A percentile compares a stretch with the other conserved stretches of the same genome.
Evolutionary conservation across 106 monocot genomes (phyloP).

Genomic region (Chionographis japonica): DNA sequence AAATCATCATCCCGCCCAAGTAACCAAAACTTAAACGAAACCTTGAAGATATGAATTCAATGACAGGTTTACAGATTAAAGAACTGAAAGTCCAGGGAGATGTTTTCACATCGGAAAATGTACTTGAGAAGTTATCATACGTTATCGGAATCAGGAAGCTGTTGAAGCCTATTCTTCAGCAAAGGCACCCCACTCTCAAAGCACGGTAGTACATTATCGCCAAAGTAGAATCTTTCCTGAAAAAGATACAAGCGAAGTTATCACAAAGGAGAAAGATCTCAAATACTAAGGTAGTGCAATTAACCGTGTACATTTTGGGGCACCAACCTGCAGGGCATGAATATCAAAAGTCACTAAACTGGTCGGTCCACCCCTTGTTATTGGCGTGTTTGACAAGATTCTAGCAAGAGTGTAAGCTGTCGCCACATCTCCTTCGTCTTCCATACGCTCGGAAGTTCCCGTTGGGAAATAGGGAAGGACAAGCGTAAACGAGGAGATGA

Average conservation of each 20-base stretch:
- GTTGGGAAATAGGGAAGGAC: conserved; percentile 95
- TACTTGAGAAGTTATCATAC: conserved; percentile 24
- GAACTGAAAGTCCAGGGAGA: neutral
- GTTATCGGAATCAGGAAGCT: conserved; percentile 96
- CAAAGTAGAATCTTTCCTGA: conserved; percentile 98
- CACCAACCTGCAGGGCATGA: conserved; percentile 84
- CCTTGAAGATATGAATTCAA: too few relatives aligned
- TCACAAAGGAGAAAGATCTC: neutral
- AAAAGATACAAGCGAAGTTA: conserved; percentile 3
- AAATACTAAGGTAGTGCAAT: neutral
- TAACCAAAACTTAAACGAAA: too few relatives aligned
- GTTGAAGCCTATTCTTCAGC: conserved; percentile 81
- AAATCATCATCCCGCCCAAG: too few relatives aligned
- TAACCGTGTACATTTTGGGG: neutral
- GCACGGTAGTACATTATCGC: conserved; percentile 83
- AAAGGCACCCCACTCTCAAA: conserved; percentile 96
- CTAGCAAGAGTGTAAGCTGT: conserved; percentile 90
- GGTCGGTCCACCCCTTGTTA: conserved; percentile 90
- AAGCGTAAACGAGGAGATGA: conserved; percentile 86
- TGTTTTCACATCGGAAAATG: neutral
- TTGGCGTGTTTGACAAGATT: conserved; percentile 87
- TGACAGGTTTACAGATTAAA: too few relatives aligned
- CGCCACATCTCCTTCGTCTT: conserved; percentile 96
- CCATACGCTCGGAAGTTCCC: conserved; percentile 91
- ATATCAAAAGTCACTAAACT: conserved; percentile 92